phyloP scores from a whole-genome alignment of 2,329 filamentous ascomycete species.

The Uncinocarpus reesii region DNA sequence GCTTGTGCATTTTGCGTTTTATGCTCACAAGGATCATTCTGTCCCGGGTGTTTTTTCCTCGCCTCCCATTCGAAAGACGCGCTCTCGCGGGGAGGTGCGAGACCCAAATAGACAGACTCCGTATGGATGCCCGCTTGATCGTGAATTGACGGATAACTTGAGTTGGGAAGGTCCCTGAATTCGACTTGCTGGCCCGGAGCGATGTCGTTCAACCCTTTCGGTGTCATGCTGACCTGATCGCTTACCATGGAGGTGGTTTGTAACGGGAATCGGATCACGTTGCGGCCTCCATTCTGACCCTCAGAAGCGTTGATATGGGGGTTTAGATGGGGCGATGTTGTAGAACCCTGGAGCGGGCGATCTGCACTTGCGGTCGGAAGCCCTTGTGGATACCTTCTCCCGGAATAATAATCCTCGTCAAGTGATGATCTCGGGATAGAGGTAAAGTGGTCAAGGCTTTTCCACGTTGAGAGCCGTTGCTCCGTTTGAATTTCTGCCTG shows the following conservation, averaged over 20 bases:
- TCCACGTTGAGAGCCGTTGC: not conserved
- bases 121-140: not conserved
- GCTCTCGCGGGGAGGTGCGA: conserved; percentile 6
- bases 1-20: not conserved
- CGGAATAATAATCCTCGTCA: not conserved
- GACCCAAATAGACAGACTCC: conserved; percentile 1
- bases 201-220: not conserved
- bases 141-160: not conserved
- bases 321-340: not conserved
- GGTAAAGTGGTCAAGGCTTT: not conserved
- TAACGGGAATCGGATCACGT: not conserved
- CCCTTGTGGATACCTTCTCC: not conserved
- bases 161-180: not conserved
- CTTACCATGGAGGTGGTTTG: conserved; percentile 1
- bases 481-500: not conserved
- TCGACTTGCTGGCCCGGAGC: not conserved
- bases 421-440: not conserved
- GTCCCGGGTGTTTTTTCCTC: not conserved
- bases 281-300: too few relatives aligned
- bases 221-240: not conserved
- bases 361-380: not conserved
- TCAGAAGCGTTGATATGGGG: not conserved
- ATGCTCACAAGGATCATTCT: too few relatives aligned
- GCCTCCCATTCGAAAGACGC: conserved; percentile 1
- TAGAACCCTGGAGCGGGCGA: not conserved